Evolutionary conservation across 352 stramenopile genomes (phyloP).

Genomic region (Phytophthora brassicae): DNA sequence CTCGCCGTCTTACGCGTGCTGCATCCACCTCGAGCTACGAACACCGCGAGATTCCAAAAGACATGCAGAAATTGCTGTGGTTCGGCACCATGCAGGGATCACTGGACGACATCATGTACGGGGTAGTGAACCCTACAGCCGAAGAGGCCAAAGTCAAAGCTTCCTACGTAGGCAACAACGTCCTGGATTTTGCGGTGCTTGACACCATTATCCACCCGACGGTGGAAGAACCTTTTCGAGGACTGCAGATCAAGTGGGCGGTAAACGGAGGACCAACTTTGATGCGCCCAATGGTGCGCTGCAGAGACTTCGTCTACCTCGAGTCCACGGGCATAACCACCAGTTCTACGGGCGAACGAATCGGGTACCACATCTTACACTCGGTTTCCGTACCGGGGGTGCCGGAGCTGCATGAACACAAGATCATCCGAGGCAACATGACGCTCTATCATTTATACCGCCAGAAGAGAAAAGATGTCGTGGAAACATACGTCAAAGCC

Average conservation of each 20-base stretch:
- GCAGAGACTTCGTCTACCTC: slow-evolving; percentile 55
- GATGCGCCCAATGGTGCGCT: slow-evolving; percentile 46
- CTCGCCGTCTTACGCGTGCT: slow-evolving; percentile 8
- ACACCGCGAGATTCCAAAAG: slow-evolving; percentile 12
- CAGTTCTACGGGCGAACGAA: slow-evolving; percentile 36
- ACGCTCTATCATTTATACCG: slow-evolving; percentile 53
- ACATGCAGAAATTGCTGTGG: slow-evolving; percentile 42
- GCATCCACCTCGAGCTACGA: slow-evolving; percentile 9
- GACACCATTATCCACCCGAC: slow-evolving; percentile 41
- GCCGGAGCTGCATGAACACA: slow-evolving; percentile 30
- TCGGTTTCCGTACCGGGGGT: slow-evolving; percentile 29
- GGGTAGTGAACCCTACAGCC: slow-evolving; percentile 32
- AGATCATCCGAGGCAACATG: slow-evolving; percentile 49
- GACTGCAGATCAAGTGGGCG: slow-evolving; percentile 45
- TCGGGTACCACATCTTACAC: slow-evolving; percentile 44
- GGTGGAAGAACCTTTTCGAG: slow-evolving; percentile 42
- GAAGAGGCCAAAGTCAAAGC: slow-evolving; percentile 35
- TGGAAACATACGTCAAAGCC: slow-evolving; percentile 41
- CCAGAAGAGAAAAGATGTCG: slow-evolving; percentile 38
- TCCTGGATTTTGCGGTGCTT: slow-evolving; percentile 54
- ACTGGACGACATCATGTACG: slow-evolving; percentile 51
- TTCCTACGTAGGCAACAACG: slow-evolving; percentile 32
- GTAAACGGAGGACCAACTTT: slow-evolving; percentile 45
- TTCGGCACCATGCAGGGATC: slow-evolving; percentile 38
- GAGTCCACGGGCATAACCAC: slow-evolving; percentile 45